Percentiles rank a stretch among this genome's conserved stretches.
These are phyloP conservation scores for Aspergillus sp. DNA, from an alignment of 2,329 filamentous ascomycete species.

Conservation along the genomic window DNA sequence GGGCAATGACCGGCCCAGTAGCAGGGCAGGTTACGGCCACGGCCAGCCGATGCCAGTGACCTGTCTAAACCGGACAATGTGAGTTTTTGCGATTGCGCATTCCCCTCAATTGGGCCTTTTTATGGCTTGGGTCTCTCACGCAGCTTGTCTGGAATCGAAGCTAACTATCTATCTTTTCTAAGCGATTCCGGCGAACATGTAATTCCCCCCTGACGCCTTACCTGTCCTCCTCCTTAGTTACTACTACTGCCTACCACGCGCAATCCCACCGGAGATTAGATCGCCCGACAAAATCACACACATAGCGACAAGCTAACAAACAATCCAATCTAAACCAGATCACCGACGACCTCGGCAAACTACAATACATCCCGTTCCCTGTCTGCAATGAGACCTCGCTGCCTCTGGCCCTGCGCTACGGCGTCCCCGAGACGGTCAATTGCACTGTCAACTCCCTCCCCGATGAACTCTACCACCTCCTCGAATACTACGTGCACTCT, in stretches of 20 bases:
- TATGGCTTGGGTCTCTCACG: too few relatives aligned
- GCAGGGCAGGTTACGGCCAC: conserved; percentile 41
- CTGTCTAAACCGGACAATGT: conserved; percentile 74
- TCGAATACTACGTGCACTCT: conserved; percentile 93
- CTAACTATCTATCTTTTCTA: neutral
- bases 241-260: neutral
- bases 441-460: conserved; percentile 53
- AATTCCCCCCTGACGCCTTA: conserved; percentile 4
- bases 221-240: neutral
- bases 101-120: neutral
- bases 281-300: conserved; percentile 8
- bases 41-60: conserved; percentile 67
- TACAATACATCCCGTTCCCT: conserved; percentile 90
- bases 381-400: conserved; percentile 82
- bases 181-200: conserved; percentile 36
- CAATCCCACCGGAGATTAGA: neutral
- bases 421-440: conserved; percentile 63
- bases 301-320: neutral
- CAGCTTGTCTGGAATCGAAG: neutral
- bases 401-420: conserved; percentile 83
- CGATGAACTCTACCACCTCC: conserved; percentile 55
- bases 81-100: conserved; percentile 33
- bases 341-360: conserved; percentile 73
- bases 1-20: conserved; percentile 22
- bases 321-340: conserved; percentile 48